Evolutionary conservation across 805 yeast genomes (phyloP).

Genomic region (Metschnikowia borealis): DNA sequence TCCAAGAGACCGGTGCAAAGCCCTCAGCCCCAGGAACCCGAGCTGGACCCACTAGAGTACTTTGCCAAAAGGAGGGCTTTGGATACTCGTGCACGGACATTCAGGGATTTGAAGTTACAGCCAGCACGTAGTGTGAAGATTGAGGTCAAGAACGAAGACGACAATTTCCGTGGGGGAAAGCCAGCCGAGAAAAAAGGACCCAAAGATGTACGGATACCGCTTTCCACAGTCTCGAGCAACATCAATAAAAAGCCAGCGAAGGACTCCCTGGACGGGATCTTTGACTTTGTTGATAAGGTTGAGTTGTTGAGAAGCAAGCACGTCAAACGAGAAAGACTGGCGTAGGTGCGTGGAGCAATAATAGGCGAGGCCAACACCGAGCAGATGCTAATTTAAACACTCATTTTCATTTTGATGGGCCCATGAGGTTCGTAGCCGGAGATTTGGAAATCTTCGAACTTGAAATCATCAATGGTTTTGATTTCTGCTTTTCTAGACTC

Average conservation of each 20-base stretch:
- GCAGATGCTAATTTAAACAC: slow-evolving; percentile 54
- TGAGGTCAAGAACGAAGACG: slow-evolving; percentile 3
- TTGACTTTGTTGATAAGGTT: slow-evolving; percentile 35
- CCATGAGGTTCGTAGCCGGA: slow-evolving; percentile 75
- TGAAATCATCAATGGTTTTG: slow-evolving; percentile 77
- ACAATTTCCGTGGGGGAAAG: neutral
- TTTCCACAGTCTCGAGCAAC: neutral
- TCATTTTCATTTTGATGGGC: slow-evolving; percentile 93
- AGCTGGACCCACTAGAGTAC: slow-evolving; percentile 1
- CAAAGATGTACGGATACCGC: neutral
- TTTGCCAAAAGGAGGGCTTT: slow-evolving; percentile 3
- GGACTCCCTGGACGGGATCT: slow-evolving; percentile 23
- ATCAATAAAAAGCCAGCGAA: neutral
- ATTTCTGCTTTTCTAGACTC: slow-evolving; percentile 49
- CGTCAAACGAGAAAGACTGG: neutral
- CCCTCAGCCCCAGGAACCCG: neutral
- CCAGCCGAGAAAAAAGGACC: neutral
- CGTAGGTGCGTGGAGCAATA: neutral
- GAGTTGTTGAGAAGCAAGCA: slow-evolving; percentile 8
- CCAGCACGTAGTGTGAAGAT: slow-evolving; percentile 3
- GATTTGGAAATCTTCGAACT: slow-evolving; percentile 82
- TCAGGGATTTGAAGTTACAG: slow-evolving; percentile 1
- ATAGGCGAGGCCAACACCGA: no score
- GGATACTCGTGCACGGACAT: neutral
- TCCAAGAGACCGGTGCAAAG: neutral